These are phyloP conservation scores for Astragalus glycyphyllos DNA, from an alignment of 306 rosid species.

Conservation along the genomic window DNA sequence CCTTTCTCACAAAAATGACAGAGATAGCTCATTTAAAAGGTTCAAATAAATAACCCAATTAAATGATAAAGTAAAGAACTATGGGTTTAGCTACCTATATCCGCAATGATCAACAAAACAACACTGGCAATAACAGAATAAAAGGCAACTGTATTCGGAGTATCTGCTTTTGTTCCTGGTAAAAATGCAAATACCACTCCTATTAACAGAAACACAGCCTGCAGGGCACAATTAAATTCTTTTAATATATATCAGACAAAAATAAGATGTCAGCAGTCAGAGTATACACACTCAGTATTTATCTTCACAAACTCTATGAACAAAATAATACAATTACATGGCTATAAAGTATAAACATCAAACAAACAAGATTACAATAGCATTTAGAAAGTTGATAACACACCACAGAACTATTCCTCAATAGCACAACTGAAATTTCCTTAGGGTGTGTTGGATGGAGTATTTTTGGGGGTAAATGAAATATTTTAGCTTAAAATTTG, in stretches of 20 bases:
- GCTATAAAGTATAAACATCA: too few relatives aligned
- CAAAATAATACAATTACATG: not conserved
- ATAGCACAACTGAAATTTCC: too few relatives aligned
- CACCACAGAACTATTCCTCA: not conserved
- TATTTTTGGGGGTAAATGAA: too few relatives aligned
- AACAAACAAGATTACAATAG: not conserved
- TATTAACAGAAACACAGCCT: conserved; percentile 62
- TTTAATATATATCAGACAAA: conserved; percentile 34
- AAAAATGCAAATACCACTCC: conserved; percentile 54
- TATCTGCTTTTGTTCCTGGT: conserved; percentile 46
- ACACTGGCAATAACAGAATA: conserved; percentile 56
- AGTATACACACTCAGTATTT: not conserved
- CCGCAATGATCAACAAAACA: conserved; percentile 57
- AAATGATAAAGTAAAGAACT: conserved; percentile 28
- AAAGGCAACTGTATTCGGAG: conserved; percentile 54
- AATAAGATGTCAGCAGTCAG: not conserved
- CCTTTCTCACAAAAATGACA: conserved; percentile 56
- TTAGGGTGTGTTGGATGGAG: too few relatives aligned
- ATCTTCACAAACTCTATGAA: not conserved
- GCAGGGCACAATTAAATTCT: conserved; percentile 46
- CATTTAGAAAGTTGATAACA: conserved; percentile 1
- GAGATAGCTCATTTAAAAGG: not conserved
- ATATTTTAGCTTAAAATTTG: too few relatives aligned
- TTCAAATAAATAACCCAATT: conserved; percentile 8
- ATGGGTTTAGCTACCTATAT: conserved; percentile 58